Percentiles rank a stretch among this genome's conserved stretches.
Conservation (phyloP, 2,329 filamentous ascomycete genomes). For the Furcasterigmium furcatum region DNA sequence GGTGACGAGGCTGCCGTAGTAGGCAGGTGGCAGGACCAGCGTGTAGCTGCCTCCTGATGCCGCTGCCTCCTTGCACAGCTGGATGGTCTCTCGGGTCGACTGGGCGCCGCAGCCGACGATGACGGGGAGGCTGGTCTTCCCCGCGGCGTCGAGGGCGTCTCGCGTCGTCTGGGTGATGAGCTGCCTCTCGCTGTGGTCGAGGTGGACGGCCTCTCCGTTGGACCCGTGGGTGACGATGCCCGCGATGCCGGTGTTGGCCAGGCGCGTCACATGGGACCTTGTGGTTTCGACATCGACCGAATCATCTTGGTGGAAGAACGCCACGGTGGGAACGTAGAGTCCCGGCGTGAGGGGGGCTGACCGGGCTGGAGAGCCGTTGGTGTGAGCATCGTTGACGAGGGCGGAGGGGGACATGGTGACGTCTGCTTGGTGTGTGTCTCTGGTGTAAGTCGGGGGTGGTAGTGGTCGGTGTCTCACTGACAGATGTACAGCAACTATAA, state of each 20-base stretch:
- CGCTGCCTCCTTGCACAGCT: slow-evolving; percentile 66
- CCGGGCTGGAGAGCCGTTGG: too few relatives aligned
- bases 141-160: slow-evolving; percentile 63
- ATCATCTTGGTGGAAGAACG: slow-evolving; percentile 67
- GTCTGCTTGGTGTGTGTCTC: too few relatives aligned
- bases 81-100: slow-evolving; percentile 71
- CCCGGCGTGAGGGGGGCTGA: slow-evolving; percentile 41
- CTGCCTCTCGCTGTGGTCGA: slow-evolving; percentile 67
- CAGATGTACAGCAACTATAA: too few relatives aligned
- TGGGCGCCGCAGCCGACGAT: slow-evolving; percentile 75
- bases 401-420: neutral
- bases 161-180: slow-evolving; percentile 68
- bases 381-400: neutral
- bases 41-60: slow-evolving; percentile 71
- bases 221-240: slow-evolving; percentile 77
- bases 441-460: too few relatives aligned
- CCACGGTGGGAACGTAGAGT: slow-evolving; percentile 71
- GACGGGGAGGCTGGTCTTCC: slow-evolving; percentile 63
- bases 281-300: slow-evolving; percentile 64
- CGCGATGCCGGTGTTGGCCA: slow-evolving; percentile 71
- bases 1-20: slow-evolving; percentile 67
- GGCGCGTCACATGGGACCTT: slow-evolving; percentile 58
- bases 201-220: slow-evolving; percentile 80
- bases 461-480: too few relatives aligned
- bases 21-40: slow-evolving; percentile 72